Evolutionary conservation across 495 filamentous ascomycete genomes (phyloP).

Genomic region (Podospora australis): DNA sequence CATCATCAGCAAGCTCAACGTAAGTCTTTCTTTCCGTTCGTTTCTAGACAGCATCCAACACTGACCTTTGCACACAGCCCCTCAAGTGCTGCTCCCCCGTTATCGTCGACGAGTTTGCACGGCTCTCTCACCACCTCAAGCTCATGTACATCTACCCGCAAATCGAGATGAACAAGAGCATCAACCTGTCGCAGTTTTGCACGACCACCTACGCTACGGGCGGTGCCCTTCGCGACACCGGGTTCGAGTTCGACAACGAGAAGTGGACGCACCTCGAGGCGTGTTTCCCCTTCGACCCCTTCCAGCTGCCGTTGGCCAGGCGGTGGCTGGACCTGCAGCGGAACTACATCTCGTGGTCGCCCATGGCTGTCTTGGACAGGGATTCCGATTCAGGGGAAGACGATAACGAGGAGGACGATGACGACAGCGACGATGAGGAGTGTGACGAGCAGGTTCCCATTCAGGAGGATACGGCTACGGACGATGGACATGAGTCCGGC

Average conservation of each 20-base stretch:
- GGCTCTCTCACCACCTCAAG: conserved; percentile 71
- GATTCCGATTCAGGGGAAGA: conserved; percentile 44
- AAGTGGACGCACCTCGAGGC: conserved; percentile 75
- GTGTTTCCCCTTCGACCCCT: conserved; percentile 97
- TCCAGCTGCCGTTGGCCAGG: conserved; percentile 75
- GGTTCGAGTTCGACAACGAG: conserved; percentile 54
- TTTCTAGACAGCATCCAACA: background rate
- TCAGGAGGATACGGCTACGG: conserved; percentile 44
- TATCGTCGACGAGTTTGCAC: conserved; percentile 87
- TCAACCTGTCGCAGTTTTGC: conserved; percentile 58
- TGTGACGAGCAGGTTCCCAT: conserved; percentile 24
- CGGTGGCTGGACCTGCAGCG: conserved; percentile 65
- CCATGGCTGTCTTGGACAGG: conserved; percentile 60
- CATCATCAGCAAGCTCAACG: conserved; percentile 80
- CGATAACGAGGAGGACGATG: conserved; percentile 34
- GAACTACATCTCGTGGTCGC: conserved; percentile 80
- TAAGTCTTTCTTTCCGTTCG: conserved; percentile 2
- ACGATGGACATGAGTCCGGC: conserved; percentile 34
- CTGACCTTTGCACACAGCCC: conserved; percentile 35
- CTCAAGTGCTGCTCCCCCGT: conserved; percentile 91
- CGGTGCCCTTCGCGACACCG: conserved; percentile 57
- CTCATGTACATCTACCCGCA: conserved; percentile 83
- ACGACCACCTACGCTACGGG: conserved; percentile 38
- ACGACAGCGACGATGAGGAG: conserved; percentile 41
- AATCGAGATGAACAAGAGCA: conserved; percentile 85